Evolutionary conservation across 1,284 basidiomycete genomes (phyloP).

Genomic region (Hemileia vastatrix): DNA sequence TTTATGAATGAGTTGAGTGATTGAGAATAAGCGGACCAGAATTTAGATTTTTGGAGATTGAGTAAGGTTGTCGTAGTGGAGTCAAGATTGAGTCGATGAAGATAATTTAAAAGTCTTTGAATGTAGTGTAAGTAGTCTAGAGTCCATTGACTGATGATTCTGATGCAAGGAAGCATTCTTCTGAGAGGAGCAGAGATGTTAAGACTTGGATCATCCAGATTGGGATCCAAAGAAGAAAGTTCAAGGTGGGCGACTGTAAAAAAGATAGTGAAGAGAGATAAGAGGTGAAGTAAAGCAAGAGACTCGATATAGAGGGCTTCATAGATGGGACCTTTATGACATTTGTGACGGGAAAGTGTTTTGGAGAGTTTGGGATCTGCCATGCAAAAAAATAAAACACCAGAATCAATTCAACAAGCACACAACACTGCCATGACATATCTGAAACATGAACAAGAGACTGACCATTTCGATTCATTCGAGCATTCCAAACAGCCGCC

Average conservation of each 20-base stretch:
- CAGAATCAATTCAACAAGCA: background rate
- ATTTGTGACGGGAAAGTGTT: slow-evolving; percentile 1
- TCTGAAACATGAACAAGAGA: background rate
- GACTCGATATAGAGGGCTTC: background rate
- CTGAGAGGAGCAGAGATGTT: slow-evolving; percentile 71
- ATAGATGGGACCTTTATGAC: no score
- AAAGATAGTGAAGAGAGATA: slow-evolving; percentile 4
- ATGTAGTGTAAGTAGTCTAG: slow-evolving; percentile 67
- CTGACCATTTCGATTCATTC: slow-evolving; percentile 50
- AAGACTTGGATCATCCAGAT: slow-evolving; percentile 3
- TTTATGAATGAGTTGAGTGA: slow-evolving; percentile 58
- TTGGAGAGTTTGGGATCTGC: background rate
- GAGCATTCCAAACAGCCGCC: slow-evolving; percentile 69
- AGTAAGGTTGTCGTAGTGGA: background rate
- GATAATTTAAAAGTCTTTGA: slow-evolving; percentile 29
- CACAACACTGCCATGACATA: background rate
- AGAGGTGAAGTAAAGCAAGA: slow-evolving; percentile 3
- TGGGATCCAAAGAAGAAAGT: background rate
- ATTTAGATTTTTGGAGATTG: slow-evolving; percentile 44
- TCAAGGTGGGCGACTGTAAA: slow-evolving; percentile 5
- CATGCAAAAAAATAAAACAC: background rate
- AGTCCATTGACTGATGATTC: slow-evolving; percentile 83
- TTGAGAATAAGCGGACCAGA: slow-evolving; percentile 65
- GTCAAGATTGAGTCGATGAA: slow-evolving; percentile 11
- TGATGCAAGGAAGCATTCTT: slow-evolving; percentile 71